Conservation (phyloP, 257 asterid species). For the Nyctanthes arbortristis region DNA sequence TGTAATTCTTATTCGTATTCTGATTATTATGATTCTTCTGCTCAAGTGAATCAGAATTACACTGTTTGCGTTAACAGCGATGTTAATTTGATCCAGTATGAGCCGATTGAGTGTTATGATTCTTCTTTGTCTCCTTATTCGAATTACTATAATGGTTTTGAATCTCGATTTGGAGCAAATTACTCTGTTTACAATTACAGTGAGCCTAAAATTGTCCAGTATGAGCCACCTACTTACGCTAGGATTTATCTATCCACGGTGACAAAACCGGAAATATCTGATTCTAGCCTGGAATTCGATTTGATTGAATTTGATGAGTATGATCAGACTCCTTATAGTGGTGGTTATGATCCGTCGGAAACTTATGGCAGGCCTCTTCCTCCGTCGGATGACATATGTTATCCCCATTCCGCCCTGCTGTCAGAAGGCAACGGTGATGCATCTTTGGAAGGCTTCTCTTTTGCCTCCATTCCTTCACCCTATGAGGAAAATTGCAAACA, state of each 20-base stretch:
- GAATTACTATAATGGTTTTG: slow-evolving; percentile 23
- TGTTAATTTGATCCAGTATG: slow-evolving; percentile 16
- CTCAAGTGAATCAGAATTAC: slow-evolving; percentile 24
- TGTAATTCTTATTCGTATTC: slow-evolving; percentile 17
- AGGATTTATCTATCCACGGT: slow-evolving; percentile 27
- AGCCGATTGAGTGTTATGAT: slow-evolving; percentile 11
- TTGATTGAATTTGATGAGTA: slow-evolving; percentile 55
- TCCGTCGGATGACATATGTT: slow-evolving; percentile 67
- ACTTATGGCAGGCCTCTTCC: slow-evolving; percentile 82
- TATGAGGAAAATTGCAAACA: slow-evolving; percentile 36
- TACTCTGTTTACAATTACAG: slow-evolving; percentile 27
- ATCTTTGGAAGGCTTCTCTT: slow-evolving; percentile 32
- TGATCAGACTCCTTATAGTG: slow-evolving; percentile 74
- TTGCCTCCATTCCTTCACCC: slow-evolving; percentile 45
- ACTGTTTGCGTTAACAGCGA: slow-evolving; percentile 25
- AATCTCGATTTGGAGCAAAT: slow-evolving; percentile 23
- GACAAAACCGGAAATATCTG: slow-evolving; percentile 33
- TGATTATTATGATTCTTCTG: slow-evolving; percentile 16
- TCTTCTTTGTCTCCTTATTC: background rate
- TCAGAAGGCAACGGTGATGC: slow-evolving; percentile 16
- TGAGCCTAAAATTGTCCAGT: slow-evolving; percentile 41
- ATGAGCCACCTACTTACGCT: slow-evolving; percentile 34
- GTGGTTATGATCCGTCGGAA: slow-evolving; percentile 61
- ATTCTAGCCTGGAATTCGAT: slow-evolving; percentile 34
- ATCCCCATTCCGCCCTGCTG: slow-evolving; percentile 46